These are phyloP conservation scores for Huntiella moniliformis DNA, from an alignment of 2,329 filamentous ascomycete species.

Conservation along the genomic window DNA sequence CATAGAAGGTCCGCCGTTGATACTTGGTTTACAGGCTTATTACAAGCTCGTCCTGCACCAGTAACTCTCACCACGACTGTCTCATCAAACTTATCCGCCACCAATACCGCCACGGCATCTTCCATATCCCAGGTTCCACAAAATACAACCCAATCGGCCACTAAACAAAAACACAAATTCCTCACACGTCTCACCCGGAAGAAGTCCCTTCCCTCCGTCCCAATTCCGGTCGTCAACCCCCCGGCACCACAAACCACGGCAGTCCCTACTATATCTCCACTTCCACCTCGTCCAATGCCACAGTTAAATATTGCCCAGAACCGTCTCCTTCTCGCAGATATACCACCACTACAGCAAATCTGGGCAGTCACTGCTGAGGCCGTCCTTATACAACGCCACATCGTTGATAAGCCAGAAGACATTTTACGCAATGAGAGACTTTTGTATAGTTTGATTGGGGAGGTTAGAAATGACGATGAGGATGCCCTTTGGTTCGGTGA, in stretches of 20 bases:
- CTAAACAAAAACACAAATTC: constrained; percentile 34
- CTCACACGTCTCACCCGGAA: constrained; percentile 35
- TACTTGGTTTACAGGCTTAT: constrained; percentile 29
- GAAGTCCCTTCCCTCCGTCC: constrained; percentile 26
- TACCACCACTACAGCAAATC: constrained; percentile 39
- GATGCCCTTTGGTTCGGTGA: constrained; percentile 45
- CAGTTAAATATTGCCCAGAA: constrained; percentile 32
- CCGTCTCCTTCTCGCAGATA: constrained; percentile 31
- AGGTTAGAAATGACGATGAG: constrained; percentile 38
- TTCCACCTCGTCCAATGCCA: constrained; percentile 36
- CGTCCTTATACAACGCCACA: constrained; percentile 37
- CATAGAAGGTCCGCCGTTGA: constrained; percentile 39
- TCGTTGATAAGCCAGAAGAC: constrained; percentile 37
- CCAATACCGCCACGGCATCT: constrained; percentile 17
- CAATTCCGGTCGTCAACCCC: background rate
- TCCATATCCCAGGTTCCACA: constrained; percentile 18
- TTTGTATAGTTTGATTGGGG: constrained; percentile 44
- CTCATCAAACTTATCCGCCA: background rate
- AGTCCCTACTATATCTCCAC: constrained; percentile 2
- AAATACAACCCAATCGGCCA: constrained; percentile 15
- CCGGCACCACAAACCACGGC: constrained; percentile 5
- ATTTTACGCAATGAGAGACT: constrained; percentile 46
- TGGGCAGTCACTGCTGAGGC: constrained; percentile 46
- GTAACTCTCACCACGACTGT: background rate
- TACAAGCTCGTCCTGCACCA: background rate